These are phyloP conservation scores for Chondrostereum purpureum DNA, from an alignment of 1,284 basidiomycete species.

Conservation along the genomic window DNA sequence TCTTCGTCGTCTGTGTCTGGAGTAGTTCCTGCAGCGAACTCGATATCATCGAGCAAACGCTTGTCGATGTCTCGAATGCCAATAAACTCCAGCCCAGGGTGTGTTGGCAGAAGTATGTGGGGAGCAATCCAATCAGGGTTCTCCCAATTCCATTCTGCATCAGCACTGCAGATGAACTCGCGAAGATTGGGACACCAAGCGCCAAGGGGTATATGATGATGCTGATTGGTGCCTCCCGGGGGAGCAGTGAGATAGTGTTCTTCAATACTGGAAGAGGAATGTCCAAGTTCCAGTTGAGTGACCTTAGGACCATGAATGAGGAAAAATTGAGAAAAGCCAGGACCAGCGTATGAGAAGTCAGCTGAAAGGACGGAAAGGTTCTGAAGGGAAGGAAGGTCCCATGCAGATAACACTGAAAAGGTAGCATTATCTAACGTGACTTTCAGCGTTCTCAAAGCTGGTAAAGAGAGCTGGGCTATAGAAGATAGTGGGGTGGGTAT, in stretches of 20 bases:
- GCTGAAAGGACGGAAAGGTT: slow-evolving; percentile 6
- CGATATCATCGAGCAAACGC: slow-evolving; percentile 36
- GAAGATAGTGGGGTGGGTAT: slow-evolving; percentile 14
- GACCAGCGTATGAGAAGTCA: slow-evolving; percentile 22
- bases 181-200: slow-evolving; percentile 59
- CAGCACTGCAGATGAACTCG: slow-evolving; percentile 65
- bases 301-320: slow-evolving; percentile 54
- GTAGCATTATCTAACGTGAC: slow-evolving; percentile 64
- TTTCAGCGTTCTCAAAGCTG: slow-evolving; percentile 57
- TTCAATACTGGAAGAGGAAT: slow-evolving; percentile 56
- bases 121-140: slow-evolving; percentile 75
- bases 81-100: slow-evolving; percentile 56
- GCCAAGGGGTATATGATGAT: slow-evolving; percentile 38
- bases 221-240: slow-evolving; percentile 19
- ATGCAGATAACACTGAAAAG: slow-evolving; percentile 52
- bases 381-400: slow-evolving; percentile 18
- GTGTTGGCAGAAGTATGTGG: slow-evolving; percentile 59
- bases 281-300: slow-evolving; percentile 61
- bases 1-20: slow-evolving; percentile 17
- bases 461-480: slow-evolving; percentile 29
- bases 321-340: slow-evolving; percentile 60
- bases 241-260: slow-evolving; percentile 53
- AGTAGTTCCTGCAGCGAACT: slow-evolving; percentile 11
- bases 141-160: slow-evolving; percentile 75
- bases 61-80: slow-evolving; percentile 66